Conservation (phyloP, 306 rosid genomes). For the Dryas alaskensis region DNA sequence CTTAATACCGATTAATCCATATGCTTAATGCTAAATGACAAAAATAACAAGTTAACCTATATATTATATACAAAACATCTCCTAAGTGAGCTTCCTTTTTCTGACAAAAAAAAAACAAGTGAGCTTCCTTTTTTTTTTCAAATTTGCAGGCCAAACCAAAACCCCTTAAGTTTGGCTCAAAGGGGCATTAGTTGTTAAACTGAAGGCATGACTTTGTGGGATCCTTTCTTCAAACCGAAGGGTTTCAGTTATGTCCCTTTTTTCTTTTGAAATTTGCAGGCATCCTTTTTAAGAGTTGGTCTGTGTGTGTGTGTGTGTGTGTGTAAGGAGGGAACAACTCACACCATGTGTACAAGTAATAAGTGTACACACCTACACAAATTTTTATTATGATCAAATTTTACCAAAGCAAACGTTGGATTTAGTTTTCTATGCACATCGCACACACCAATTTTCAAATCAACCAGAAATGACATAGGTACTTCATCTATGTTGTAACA, state of each 20-base stretch:
- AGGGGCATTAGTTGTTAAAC: neutral
- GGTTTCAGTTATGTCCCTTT: no score
- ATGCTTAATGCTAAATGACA: neutral
- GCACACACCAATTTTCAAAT: neutral
- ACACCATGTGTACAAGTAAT: neutral
- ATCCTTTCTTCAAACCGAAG: no score
- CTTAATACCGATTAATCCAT: neutral
- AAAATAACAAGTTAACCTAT: neutral
- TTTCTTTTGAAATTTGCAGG: no score
- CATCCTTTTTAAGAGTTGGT: no score
- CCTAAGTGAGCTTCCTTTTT: neutral
- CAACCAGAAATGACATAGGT: neutral
- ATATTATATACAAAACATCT: neutral
- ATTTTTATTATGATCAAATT: neutral
- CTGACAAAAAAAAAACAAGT: no score
- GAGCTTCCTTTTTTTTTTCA: neutral
- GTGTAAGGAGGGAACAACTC: neutral
- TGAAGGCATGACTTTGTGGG: neutral
- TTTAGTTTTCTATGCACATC: neutral
- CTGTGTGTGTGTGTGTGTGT: no score
- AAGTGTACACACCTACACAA: neutral
- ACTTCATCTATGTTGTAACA: neutral
- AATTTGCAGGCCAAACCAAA: neutral
- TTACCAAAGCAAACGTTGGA: neutral
- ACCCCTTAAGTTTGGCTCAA: neutral